Evolutionary conservation across 2,329 filamentous ascomycete genomes (phyloP).

Genomic region (Paraphaeosphaeria minitans): DNA sequence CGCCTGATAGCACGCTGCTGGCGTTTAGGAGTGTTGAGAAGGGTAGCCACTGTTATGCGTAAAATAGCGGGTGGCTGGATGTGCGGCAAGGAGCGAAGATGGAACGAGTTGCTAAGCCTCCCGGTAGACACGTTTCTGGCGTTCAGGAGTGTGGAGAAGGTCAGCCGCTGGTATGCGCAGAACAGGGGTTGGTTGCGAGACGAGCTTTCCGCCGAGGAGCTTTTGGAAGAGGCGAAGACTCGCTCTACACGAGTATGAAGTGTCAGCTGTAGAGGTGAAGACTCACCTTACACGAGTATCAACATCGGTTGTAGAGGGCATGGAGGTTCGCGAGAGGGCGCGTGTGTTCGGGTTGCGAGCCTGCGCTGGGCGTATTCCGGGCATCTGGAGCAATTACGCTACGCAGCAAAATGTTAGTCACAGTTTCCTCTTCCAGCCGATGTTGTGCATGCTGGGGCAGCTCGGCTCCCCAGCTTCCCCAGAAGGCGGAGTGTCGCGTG

Average conservation of each 20-base stretch:
- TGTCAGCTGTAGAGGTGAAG: too few species aligned
- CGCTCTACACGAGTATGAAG: too few species aligned
- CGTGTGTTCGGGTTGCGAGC: neutral
- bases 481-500: neutral
- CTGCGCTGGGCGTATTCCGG: neutral
- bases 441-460: neutral
- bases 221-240: neutral
- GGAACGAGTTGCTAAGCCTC: neutral
- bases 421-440: neutral
- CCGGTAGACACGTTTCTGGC: neutral
- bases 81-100: neutral
- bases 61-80: neutral
- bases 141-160: neutral
- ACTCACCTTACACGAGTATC: neutral
- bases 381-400: neutral
- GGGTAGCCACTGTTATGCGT: neutral
- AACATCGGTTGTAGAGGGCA: neutral
- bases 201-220: neutral
- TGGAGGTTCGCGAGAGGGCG: neutral
- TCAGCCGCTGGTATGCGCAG: neutral
- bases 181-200: neutral
- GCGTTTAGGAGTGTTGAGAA: neutral
- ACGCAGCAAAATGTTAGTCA: neutral
- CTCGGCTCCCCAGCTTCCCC: constrained; percentile 5
- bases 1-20: neutral